Evolutionary conservation across 306 rosid species (phyloP), one percentile per base, ranked within the genome.

Genomic region (Sindora glabra): DNA sequence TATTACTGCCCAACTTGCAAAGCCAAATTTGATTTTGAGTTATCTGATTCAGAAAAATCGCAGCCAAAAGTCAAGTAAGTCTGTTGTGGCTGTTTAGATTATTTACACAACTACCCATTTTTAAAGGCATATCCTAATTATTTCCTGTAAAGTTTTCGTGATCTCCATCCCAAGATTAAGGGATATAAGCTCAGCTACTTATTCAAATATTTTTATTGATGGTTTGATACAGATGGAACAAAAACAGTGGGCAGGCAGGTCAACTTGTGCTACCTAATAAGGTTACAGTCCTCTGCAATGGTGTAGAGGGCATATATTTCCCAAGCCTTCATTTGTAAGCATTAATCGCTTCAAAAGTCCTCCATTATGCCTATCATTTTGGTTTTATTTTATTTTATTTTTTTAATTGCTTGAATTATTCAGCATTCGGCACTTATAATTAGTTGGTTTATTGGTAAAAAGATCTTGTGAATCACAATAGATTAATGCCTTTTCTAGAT

Each of bases 1-100:
- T 94, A 94, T 70, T 94, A 65, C 82, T 94, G 99, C 84, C 99
- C 99, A 26, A 77, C 97, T 8, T 94, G 99, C 88, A 89, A 89
- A 77, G 95, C 82, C 15, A 94, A 89, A 73, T 94, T 94, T 75
- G 89, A 94, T 52, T 94, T 94, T 67, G 99, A 94, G 62, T 70
- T 89, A 63, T 94, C 99, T 36, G 99, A 94, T 79, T 86, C 95
- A 41, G 99, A 94, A 70, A 79, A 77, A 69, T 63, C 83, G 45
- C 85, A 78, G 68, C 70, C 89, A 33, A 94, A 77, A 69, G 86
- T 75, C 82, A 94, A 84, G 99, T 86, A 77, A 82, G 95, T 84
- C 22, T 64, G 10, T 56, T 48, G n/a, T n/a, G n/a, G n/a, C n/a
- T n/a, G 17, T 19, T 8, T 34, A n/a, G n/a, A n/a, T 17, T 34